These are phyloP conservation scores for Plasmopara halstedii DNA, from an alignment of 352 stramenopile species.

Conservation along the genomic window DNA sequence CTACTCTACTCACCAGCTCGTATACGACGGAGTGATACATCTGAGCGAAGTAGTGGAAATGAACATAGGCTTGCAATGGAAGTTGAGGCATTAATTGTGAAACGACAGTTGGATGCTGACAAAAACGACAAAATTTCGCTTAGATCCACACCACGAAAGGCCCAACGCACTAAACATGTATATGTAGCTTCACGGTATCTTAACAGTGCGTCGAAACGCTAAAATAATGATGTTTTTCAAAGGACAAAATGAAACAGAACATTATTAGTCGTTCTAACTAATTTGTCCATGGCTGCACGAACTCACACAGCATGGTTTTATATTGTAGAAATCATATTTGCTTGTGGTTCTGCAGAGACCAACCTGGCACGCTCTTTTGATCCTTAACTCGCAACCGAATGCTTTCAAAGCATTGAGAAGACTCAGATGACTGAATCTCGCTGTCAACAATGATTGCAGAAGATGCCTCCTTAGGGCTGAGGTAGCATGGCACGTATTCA, in stretches of 20 bases:
- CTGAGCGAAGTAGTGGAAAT: constrained; percentile 9
- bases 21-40: constrained; percentile 7
- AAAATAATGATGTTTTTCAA: too few species aligned
- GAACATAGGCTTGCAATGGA: constrained; percentile 2
- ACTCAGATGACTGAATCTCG: constrained; percentile 23
- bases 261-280: too few species aligned
- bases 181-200: constrained; percentile 44
- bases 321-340: constrained; percentile 9
- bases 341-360: constrained; percentile 47
- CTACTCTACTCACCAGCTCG: constrained; percentile 3
- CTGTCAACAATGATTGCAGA: constrained; percentile 23
- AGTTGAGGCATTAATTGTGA: constrained; percentile 5
- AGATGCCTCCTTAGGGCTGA: constrained; percentile 23
- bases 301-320: constrained; percentile 38
- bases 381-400: constrained; percentile 79
- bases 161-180: constrained; percentile 29
- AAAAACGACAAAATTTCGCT: constrained; percentile 9
- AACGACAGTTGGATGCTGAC: constrained; percentile 10
- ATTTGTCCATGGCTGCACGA: too few species aligned
- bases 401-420: constrained; percentile 66
- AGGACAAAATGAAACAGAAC: too few species aligned
- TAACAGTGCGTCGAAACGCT: constrained; percentile 4
- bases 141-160: constrained; percentile 20
- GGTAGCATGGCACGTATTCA: constrained; percentile 74
- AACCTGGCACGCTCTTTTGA: constrained; percentile 68